phyloP scores from a whole-genome alignment of 1,284 basidiomycete genomes.

The Fomitopsis betulina region DNA sequence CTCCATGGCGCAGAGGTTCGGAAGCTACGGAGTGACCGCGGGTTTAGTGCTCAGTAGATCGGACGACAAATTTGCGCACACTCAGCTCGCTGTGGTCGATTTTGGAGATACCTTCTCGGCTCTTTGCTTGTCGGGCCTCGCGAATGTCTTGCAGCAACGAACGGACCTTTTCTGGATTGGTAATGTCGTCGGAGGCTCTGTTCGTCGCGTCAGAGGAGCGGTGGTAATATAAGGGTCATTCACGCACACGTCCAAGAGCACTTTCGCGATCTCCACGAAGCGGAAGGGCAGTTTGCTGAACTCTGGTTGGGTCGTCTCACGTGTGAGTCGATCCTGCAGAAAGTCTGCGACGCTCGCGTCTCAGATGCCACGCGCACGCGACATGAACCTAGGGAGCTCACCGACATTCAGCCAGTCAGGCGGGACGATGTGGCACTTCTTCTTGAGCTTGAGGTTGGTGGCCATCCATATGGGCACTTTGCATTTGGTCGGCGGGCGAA shows the following conservation, averaged over 20 bases:
- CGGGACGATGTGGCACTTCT: slow-evolving; percentile 88
- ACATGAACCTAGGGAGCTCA: slow-evolving; percentile 30
- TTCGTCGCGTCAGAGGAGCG: neutral
- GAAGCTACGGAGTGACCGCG: slow-evolving; percentile 48
- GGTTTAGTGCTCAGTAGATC: neutral
- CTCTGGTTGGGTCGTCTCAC: slow-evolving; percentile 67
- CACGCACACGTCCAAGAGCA: slow-evolving; percentile 86
- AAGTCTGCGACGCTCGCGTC: slow-evolving; percentile 47
- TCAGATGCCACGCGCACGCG: neutral
- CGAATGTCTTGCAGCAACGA: slow-evolving; percentile 89
- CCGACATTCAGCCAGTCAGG: slow-evolving; percentile 89
- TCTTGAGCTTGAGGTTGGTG: slow-evolving; percentile 87
- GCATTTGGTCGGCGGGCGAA: slow-evolving; percentile 81
- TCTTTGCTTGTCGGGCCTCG: slow-evolving; percentile 92
- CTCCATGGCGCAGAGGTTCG: slow-evolving; percentile 86
- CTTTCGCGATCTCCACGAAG: slow-evolving; percentile 86
- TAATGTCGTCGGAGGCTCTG: slow-evolving; percentile 89
- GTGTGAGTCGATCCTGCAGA: slow-evolving; percentile 65
- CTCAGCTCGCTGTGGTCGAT: slow-evolving; percentile 77
- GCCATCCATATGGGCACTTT: slow-evolving; percentile 95
- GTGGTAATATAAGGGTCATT: neutral
- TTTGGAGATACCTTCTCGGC: slow-evolving; percentile 74
- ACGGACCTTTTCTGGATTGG: slow-evolving; percentile 77
- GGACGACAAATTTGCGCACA: slow-evolving; percentile 37
- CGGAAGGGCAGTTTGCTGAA: slow-evolving; percentile 82